Percentiles rank a stretch among this genome's conserved stretches.
These are phyloP conservation scores for Taphrina communis DNA, from an alignment of 1,139 yeast species.

Conservation along the genomic window DNA sequence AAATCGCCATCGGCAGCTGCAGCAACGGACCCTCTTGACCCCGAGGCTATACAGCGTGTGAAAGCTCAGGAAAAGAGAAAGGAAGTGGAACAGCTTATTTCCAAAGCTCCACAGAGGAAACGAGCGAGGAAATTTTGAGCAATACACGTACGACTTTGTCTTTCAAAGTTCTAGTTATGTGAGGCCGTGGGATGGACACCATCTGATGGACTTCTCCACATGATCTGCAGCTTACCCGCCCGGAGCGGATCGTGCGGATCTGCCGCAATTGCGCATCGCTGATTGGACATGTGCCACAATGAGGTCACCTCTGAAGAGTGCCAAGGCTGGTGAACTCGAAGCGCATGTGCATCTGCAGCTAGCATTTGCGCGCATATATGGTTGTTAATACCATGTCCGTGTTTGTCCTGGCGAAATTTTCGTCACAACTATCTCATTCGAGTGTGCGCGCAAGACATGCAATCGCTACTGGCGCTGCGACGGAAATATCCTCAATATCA, in stretches of 20 bases:
- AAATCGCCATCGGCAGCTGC: background rate
- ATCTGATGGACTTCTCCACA: background rate
- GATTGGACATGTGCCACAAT: conserved; percentile 1
- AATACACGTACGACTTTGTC: too few relatives aligned
- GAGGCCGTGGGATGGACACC: too few relatives aligned
- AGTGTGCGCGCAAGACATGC: background rate
- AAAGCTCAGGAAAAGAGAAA: conserved; percentile 14
- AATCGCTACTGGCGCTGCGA: conserved; percentile 7
- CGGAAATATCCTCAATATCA: conserved; percentile 8
- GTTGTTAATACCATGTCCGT: too few relatives aligned
- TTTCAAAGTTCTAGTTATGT: too few relatives aligned
- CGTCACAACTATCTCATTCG: background rate
- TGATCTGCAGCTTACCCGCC: background rate
- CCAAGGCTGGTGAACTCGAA: background rate
- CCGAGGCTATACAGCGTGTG: background rate
- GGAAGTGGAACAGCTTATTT: conserved; percentile 5
- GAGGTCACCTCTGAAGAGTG: background rate
- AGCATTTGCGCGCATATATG: too few relatives aligned
- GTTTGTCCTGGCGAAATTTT: too few relatives aligned
- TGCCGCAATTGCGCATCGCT: background rate
- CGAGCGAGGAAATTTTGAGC: conserved; percentile 8
- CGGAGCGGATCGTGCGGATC: background rate
- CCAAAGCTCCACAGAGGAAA: conserved; percentile 4
- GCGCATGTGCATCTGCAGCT: too few relatives aligned
- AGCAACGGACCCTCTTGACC: background rate